These are phyloP conservation scores for Globisporangium radiosum DNA, from an alignment of 352 stramenopile species.

Conservation along the genomic window DNA sequence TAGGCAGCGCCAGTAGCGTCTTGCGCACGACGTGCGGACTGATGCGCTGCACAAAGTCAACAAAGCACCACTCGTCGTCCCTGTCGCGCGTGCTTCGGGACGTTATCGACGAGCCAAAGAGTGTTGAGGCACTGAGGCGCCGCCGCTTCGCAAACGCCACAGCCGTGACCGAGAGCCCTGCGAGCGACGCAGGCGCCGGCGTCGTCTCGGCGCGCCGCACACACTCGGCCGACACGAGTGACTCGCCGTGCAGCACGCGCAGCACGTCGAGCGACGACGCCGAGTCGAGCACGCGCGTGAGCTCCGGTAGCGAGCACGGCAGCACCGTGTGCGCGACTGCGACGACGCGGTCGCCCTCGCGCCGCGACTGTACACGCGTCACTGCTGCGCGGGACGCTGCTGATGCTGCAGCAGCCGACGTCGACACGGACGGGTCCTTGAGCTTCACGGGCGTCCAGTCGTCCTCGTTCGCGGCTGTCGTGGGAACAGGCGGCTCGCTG, in stretches of 20 bases:
- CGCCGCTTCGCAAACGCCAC: constrained; percentile 3
- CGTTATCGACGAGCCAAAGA: background rate
- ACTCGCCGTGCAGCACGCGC: constrained; percentile 5
- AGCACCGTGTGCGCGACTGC: constrained; percentile 6
- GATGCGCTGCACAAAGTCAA: constrained; percentile 13
- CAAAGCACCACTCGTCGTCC: constrained; percentile 10
- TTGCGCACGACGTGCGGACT: constrained; percentile 6
- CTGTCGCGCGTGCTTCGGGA: no score
- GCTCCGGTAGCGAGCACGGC: constrained; percentile 6
- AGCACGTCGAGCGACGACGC: constrained; percentile 1
- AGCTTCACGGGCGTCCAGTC: constrained; percentile 1
- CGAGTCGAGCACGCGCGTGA: constrained; percentile 4
- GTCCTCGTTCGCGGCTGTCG: background rate
- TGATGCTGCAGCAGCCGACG: background rate
- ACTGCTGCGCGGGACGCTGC: background rate
- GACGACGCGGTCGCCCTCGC: constrained; percentile 1
- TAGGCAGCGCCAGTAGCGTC: constrained; percentile 6
- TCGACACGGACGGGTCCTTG: constrained; percentile 1
- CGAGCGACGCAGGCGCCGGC: background rate
- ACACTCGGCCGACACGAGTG: constrained; percentile 4
- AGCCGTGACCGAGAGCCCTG: constrained; percentile 7
- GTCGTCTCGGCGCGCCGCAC: constrained; percentile 4
- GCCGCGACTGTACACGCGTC: background rate
- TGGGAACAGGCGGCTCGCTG: background rate
- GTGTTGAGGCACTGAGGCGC: background rate